Conservation (phyloP, 805 yeast species). For the Sugiyamaella lignohabitans region DNA sequence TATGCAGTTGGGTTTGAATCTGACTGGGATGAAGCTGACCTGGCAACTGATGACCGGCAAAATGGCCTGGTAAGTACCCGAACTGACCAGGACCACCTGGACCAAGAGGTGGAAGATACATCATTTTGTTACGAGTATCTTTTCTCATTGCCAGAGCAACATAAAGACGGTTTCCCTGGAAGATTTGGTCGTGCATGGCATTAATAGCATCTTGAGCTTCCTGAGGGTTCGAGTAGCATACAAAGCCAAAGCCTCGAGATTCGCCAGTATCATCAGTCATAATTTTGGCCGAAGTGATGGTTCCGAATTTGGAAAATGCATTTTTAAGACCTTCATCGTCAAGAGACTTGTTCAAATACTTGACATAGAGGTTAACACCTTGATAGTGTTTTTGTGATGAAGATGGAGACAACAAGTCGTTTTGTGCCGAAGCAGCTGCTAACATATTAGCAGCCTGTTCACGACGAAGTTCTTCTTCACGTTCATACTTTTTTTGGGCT, state of each 20-base stretch:
- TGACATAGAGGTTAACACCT: slow-evolving; percentile 69
- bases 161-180: slow-evolving; percentile 46
- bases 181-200: slow-evolving; percentile 50
- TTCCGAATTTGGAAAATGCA: slow-evolving; percentile 44
- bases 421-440: background rate
- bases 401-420: background rate
- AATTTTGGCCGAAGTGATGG: slow-evolving; percentile 44
- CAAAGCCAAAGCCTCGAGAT: slow-evolving; percentile 78
- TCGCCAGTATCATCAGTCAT: slow-evolving; percentile 42
- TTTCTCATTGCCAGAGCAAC: slow-evolving; percentile 77
- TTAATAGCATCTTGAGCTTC: slow-evolving; percentile 66
- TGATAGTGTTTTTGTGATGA: slow-evolving; percentile 39
- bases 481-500: slow-evolving; percentile 40
- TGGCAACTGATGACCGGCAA: too few relatives aligned
- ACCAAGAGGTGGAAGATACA: background rate
- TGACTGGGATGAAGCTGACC: too few relatives aligned
- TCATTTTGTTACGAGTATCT: slow-evolving; percentile 9
- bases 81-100: background rate
- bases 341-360: slow-evolving; percentile 50
- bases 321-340: slow-evolving; percentile 46
- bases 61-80: background rate
- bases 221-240: slow-evolving; percentile 59
- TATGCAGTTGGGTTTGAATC: too few relatives aligned
- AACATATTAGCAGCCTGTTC: slow-evolving; percentile 1
- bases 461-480: slow-evolving; percentile 20